These are phyloP conservation scores for carrot (Daucus carota) DNA, from an alignment of 129 eudicot genomes.

Conservation along the genomic window DH1_v3.0 NC_030389.2:5749501-5750000, in stretches of 20 bases:
- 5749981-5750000: background rate
- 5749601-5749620: conserved; percentile 97
- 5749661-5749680: background rate
- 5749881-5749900: too few relatives aligned
- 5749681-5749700: too few relatives aligned
- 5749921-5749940: background rate
- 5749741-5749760: too few relatives aligned
- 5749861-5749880: too few relatives aligned
- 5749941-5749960: conserved; percentile 49
- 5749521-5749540: conserved; percentile 22
- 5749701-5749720: too few relatives aligned
- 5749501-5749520: background rate
- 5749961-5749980: background rate
- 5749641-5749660: conserved; percentile 27
- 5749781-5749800: too few relatives aligned
- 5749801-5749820: too few relatives aligned
- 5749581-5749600: conserved; percentile 96
- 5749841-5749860: too few relatives aligned
- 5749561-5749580: conserved; percentile 67
- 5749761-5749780: too few relatives aligned
- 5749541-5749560: conserved; percentile 98
- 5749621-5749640: conserved; percentile 98
- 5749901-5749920: too few relatives aligned
- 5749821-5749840: too few relatives aligned
- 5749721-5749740: too few relatives aligned